Conservation (phyloP, 2,329 filamentous ascomycete species). For the Curvularia eragrostidis region DNA sequence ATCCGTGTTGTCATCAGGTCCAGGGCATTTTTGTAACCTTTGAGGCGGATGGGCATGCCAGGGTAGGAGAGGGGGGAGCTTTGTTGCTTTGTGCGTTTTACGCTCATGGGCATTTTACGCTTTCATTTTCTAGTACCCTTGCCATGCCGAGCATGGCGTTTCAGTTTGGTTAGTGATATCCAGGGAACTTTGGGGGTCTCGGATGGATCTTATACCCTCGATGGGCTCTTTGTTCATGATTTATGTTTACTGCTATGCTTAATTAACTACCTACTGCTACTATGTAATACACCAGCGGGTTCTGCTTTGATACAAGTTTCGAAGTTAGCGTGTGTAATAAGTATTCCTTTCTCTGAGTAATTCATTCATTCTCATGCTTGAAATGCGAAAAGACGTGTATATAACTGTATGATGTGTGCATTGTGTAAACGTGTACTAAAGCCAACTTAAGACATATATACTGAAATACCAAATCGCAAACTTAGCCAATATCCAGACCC, state of each 20-base stretch:
- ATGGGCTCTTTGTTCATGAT: conserved; percentile 1
- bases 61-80: neutral
- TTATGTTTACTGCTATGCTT: conserved; percentile 1
- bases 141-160: conserved; percentile 5
- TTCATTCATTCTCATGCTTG: neutral
- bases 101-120: neutral
- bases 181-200: conserved; percentile 5
- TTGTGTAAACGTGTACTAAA: neutral
- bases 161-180: conserved; percentile 4
- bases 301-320: neutral
- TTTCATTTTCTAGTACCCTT: neutral
- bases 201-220: neutral
- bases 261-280: neutral
- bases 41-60: neutral
- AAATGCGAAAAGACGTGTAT: neutral
- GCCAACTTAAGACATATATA: neutral
- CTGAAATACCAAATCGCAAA: neutral
- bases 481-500: neutral
- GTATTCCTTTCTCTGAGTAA: neutral
- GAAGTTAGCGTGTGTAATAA: neutral
- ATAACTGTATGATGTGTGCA: too few species aligned
- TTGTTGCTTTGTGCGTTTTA: neutral
- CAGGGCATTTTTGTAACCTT: conserved; percentile 43
- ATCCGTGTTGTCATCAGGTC: conserved; percentile 44
- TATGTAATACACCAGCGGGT: neutral